Evolutionary conservation across 2,329 filamentous ascomycete genomes (phyloP).

Genomic region (Cordyceps militaris): DNA sequence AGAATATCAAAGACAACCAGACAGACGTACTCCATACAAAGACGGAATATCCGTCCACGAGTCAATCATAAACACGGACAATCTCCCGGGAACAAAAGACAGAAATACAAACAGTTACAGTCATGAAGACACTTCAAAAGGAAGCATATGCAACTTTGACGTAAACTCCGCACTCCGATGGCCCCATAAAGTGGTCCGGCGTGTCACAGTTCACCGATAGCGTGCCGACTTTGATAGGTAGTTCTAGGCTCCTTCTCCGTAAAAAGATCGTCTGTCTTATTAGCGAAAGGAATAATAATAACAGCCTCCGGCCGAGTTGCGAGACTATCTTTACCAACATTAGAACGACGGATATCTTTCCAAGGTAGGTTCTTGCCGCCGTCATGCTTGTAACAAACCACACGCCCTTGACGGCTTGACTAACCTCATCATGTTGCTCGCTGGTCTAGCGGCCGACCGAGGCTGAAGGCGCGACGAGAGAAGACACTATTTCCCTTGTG

Average conservation of each 20-base stretch:
- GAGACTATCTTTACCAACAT: background rate
- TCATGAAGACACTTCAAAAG: background rate
- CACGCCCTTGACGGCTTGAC: background rate
- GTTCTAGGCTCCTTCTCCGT: background rate
- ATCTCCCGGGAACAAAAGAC: background rate
- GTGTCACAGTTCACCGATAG: background rate
- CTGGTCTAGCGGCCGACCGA: background rate
- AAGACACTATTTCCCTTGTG: background rate
- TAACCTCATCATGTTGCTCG: background rate
- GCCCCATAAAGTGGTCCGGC: background rate
- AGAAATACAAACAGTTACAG: background rate
- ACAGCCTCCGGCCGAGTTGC: background rate
- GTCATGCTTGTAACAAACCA: background rate
- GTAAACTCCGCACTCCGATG: background rate
- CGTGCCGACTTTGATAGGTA: background rate
- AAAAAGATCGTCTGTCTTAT: background rate
- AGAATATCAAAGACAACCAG: background rate
- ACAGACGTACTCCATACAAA: background rate
- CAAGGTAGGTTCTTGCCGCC: background rate
- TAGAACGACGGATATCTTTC: slow-evolving; percentile 3
- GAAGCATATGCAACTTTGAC: background rate
- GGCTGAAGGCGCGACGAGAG: background rate
- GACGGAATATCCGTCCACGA: background rate
- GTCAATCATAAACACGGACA: background rate
- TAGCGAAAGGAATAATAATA: background rate